These are phyloP conservation scores for Wickerhamiella occidentalis DNA, from an alignment of 805 yeast species.

Conservation along the genomic window DNA sequence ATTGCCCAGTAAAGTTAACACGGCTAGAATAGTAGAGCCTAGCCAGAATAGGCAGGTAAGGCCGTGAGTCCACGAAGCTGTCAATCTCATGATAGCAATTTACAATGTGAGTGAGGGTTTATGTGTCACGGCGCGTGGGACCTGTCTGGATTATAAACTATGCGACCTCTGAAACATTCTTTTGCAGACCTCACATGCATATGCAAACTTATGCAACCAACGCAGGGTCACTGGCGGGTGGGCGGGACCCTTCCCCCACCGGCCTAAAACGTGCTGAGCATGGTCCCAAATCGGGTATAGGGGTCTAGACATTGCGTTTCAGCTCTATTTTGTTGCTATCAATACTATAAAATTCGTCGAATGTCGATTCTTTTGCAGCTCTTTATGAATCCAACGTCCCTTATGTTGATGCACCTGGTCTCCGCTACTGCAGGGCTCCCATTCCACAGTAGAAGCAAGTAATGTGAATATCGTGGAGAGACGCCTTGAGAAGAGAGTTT, in stretches of 20 bases:
- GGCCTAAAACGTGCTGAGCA: neutral
- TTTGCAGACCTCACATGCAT: neutral
- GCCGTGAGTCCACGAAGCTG: neutral
- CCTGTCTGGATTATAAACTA: neutral
- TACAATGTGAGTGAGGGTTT: no score
- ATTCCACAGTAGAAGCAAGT: neutral
- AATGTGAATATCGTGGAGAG: neutral
- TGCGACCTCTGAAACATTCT: neutral
- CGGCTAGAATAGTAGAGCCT: neutral
- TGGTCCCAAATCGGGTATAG: neutral
- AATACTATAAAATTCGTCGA: neutral
- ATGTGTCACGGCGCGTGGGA: neutral
- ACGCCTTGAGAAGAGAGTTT: no score
- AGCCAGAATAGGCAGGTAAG: slow-evolving; percentile 2
- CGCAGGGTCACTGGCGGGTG: slow-evolving; percentile 1
- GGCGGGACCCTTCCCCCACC: neutral
- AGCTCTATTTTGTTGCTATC: neutral
- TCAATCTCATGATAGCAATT: neutral
- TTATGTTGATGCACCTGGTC: neutral
- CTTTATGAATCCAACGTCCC: neutral
- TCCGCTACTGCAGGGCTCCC: neutral
- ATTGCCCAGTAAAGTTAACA: neutral
- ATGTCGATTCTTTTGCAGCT: neutral
- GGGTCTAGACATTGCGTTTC: neutral
- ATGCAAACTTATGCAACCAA: neutral